Evolutionary conservation across 2,329 filamentous ascomycete genomes (phyloP).

Genomic region (Knoxdaviesia capensis): DNA sequence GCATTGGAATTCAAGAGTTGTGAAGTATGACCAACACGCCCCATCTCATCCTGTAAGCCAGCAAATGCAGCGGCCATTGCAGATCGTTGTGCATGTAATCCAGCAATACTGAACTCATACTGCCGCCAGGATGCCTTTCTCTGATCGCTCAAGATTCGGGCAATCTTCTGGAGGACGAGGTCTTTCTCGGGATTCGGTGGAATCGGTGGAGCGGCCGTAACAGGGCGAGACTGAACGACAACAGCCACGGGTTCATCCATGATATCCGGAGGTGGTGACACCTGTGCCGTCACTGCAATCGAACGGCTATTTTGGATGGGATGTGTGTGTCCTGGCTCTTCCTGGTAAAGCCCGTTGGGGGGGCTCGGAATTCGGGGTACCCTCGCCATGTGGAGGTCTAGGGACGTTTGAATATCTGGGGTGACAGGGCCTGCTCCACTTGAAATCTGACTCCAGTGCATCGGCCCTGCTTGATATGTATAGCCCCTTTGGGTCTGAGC

Average conservation of each 20-base stretch:
- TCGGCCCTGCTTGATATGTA: too few relatives aligned
- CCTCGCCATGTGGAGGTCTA: conserved; percentile 1
- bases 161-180: conserved; percentile 59
- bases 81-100: conserved; percentile 57
- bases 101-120: conserved; percentile 52
- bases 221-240: conserved; percentile 23
- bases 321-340: conserved; percentile 11
- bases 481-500: neutral
- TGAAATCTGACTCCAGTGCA: too few relatives aligned
- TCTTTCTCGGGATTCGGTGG: conserved; percentile 95
- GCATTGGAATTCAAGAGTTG: conserved; percentile 58
- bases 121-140: conserved; percentile 50
- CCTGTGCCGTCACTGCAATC: conserved; percentile 7
- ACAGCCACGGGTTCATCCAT: conserved; percentile 37
- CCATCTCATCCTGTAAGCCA: conserved; percentile 53
- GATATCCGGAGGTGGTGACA: conserved; percentile 28
- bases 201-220: conserved; percentile 57
- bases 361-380: neutral
- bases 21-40: conserved; percentile 49
- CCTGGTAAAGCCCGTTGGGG: conserved; percentile 4
- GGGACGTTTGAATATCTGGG: neutral
- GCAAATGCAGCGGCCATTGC: conserved; percentile 54
- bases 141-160: conserved; percentile 44
- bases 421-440: neutral
- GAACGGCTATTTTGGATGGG: conserved; percentile 5